Percentiles rank a stretch among this genome's conserved stretches.
Evolutionary conservation across 176 grass and related monocot genomes (phyloP).

Genomic region (Bonia amplexicaulis): DNA sequence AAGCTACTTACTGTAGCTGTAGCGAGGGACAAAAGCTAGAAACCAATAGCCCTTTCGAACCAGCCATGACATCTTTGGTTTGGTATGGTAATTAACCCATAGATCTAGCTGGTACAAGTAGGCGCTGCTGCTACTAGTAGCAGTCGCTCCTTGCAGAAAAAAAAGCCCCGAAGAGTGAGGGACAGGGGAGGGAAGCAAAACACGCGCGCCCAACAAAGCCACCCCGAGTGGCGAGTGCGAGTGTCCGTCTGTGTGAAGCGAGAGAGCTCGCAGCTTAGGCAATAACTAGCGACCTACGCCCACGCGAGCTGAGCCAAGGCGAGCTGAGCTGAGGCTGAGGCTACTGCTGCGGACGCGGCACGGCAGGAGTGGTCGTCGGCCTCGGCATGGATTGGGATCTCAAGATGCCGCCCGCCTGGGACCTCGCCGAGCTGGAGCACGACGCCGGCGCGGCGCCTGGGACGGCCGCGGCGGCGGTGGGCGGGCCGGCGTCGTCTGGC

Average conservation of each 20-base stretch:
- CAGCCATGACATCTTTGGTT: background rate
- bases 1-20: too few relatives aligned
- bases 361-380: background rate
- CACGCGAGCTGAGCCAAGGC: background rate
- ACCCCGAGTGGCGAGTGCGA: background rate
- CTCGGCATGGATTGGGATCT: slow-evolving; percentile 84
- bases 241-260: background rate
- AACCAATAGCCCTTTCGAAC: too few relatives aligned
- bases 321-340: background rate
- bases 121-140: background rate
- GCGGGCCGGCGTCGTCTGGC: slow-evolving; percentile 6
- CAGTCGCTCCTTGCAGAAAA: background rate
- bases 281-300: background rate
- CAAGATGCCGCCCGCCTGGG: slow-evolving; percentile 68
- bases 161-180: slow-evolving; percentile 30
- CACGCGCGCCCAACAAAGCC: slow-evolving; percentile 8
- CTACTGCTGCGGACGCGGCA: background rate
- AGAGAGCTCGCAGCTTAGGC: background rate
- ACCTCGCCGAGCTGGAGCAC: slow-evolving; percentile 41
- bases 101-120: background rate
- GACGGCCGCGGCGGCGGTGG: background rate
- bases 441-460: background rate
- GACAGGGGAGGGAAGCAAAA: background rate
- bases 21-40: too few relatives aligned
- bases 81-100: background rate